Evolutionary conservation across 257 asterid species (phyloP), one percentile per base, ranked within the genome.

Genomic region (Penstemon davidsonii): DNA sequence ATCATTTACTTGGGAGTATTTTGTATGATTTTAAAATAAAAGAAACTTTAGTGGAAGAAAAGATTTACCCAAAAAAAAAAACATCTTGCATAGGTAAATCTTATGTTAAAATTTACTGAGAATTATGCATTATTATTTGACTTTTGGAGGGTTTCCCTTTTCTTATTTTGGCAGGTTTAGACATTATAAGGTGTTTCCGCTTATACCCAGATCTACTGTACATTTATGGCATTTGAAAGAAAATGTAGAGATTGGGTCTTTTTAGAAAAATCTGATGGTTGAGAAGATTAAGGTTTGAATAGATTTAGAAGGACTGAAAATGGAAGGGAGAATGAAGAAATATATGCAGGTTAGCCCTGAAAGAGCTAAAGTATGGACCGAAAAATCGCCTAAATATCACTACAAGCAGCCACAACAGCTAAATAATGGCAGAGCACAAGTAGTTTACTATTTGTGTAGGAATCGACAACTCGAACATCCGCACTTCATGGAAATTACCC

Each of bases 381-480:
- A 91, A 75, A 91, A 89, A 76, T 91, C 96, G 5, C 90, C 98
- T 4, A 85, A 83, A 68, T 91, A 91, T 76, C 88, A 78, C 63
- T 83, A 85, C 75, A 74, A 75, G 55, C 84, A 73, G 59, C 80
- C 50, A 55, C 80, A 75, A 39, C 60, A 64, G 59, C 62, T 36
- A 9, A 65, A 47, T 9, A 74, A 73, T 68, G 67, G 79, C n/a
- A 84, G 78, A 75, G 96, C 84, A 11, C 85, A 92, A 0, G 96
- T 94, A 10, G 83, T 94, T 72, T 94, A 94, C 79, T 94, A 94
- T 67, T 85, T 94, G 1, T 87, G 90, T 66, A 73, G 95, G 69
- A 91, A 91, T 81, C 82, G 91, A 43, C 97, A 87, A 60, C 90
- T 94, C 36, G 96, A 94, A 78, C 99, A 94, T 77, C 99, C 99